These are phyloP conservation scores for Cryphonectria naterciae DNA, from an alignment of 2,329 filamentous ascomycete genomes.

Conservation along the genomic window DNA sequence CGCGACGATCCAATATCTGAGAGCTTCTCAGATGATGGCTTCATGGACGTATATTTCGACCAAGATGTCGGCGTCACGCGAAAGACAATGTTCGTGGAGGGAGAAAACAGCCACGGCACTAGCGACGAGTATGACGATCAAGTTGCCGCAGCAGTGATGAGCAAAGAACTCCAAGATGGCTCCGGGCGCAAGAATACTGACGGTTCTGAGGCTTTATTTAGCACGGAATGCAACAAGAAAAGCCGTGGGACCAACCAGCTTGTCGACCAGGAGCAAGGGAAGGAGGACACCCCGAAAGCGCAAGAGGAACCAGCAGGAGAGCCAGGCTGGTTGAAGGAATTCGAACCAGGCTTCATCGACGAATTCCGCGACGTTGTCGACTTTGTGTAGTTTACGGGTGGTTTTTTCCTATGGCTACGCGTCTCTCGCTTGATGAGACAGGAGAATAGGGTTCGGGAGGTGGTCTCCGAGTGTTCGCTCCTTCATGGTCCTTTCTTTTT, in stretches of 20 bases:
- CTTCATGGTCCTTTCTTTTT: not conserved
- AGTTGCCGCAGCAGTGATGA: not conserved
- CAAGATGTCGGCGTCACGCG: not conserved
- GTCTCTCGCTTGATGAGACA: not conserved
- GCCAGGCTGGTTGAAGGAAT: conserved; percentile 20
- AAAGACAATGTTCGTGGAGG: not conserved
- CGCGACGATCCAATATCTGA: not conserved
- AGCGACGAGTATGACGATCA: not conserved
- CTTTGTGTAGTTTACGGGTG: conserved; percentile 19
- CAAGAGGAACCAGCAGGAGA: not conserved
- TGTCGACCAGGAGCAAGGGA: not conserved
- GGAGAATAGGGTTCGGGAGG: not conserved
- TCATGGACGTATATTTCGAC: not conserved
- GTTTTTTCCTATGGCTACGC: not conserved
- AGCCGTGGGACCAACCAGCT: not conserved
- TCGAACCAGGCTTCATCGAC: conserved; percentile 20
- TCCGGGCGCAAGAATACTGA: not conserved
- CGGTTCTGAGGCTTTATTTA: not conserved
- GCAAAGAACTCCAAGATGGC: not conserved
- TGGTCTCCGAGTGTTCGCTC: not conserved
- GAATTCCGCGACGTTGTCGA: conserved; percentile 25
- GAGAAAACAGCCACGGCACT: not conserved
- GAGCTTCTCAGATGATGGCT: not conserved
- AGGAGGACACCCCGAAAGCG: not conserved
- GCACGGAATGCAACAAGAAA: not conserved